phyloP scores from a whole-genome alignment of 495 filamentous ascomycete species.

The Penicillium desertorum region DNA sequence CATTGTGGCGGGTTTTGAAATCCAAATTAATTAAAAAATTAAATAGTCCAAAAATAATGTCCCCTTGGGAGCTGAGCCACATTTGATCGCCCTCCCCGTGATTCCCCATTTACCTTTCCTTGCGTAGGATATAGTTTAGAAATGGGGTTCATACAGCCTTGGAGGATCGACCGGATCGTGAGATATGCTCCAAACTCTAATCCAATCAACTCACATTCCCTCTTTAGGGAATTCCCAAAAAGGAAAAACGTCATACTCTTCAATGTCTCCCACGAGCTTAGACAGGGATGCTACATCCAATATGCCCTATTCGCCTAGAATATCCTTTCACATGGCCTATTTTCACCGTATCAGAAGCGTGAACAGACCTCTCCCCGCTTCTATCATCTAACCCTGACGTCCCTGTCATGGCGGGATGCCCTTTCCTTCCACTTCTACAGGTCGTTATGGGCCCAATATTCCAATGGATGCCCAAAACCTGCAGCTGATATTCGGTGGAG shows the following conservation, averaged over 20 bases:
- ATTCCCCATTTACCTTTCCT: background rate
- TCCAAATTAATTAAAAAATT: background rate
- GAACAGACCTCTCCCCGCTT: slow-evolving; percentile 2
- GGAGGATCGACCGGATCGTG: background rate
- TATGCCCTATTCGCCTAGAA: background rate
- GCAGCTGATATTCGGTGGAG: slow-evolving; percentile 10
- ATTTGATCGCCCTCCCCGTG: slow-evolving; percentile 5
- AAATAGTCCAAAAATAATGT: background rate
- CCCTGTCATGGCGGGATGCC: background rate
- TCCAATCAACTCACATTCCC: background rate
- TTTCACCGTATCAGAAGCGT: background rate
- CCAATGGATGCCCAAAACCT: slow-evolving; percentile 5
- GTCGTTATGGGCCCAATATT: background rate
- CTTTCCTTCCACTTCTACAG: background rate
- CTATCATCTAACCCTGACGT: slow-evolving; percentile 17
- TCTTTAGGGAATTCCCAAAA: background rate
- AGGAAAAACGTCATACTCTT: background rate
- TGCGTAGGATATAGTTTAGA: background rate
- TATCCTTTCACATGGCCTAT: background rate
- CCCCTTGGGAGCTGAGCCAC: slow-evolving; percentile 24
- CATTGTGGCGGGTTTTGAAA: slow-evolving; percentile 2
- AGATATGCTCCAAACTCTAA: background rate
- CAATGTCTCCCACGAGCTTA: slow-evolving; percentile 6
- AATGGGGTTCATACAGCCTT: background rate
- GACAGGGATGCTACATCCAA: background rate